These are phyloP conservation scores for Lobosporangium transversale DNA, from an alignment of 192 early-diverging fungal species.

Conservation along the genomic window DNA sequence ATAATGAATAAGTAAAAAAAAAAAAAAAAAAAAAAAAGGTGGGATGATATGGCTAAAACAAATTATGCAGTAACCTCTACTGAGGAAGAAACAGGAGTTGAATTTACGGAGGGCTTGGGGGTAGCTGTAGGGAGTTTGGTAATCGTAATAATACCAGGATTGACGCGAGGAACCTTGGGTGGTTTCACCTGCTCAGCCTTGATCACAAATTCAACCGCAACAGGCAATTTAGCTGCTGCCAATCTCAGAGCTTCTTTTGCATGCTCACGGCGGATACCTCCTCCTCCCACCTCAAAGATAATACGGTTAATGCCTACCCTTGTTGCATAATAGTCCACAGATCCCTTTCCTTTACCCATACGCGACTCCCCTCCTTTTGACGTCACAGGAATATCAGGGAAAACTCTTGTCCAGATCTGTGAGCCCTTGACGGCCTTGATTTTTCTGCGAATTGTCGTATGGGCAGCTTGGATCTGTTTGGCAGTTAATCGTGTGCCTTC, in stretches of 20 bases:
- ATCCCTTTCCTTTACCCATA: conserved; percentile 99
- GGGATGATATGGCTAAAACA: too few species aligned
- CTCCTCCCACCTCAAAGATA: conserved; percentile 85
- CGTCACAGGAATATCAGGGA: conserved; percentile 93
- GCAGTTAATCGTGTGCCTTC: conserved; percentile 85
- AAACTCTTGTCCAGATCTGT: conserved; percentile 85
- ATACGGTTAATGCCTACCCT: conserved; percentile 90
- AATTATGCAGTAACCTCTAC: conserved; percentile 29
- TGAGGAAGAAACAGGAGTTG: conserved; percentile 6
- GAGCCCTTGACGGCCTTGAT: conserved; percentile 90
- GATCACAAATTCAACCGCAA: conserved; percentile 75
- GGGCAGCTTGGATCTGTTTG: conserved; percentile 82
- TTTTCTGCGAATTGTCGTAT: conserved; percentile 77
- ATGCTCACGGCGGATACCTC: conserved; percentile 82
- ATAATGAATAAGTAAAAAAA: too few species aligned
- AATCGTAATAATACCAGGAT: conserved; percentile 38
- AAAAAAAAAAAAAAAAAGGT: too few species aligned
- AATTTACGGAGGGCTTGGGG: neutral
- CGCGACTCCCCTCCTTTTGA: conserved; percentile 90
- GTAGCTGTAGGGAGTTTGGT: neutral
- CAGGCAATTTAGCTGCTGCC: conserved; percentile 70
- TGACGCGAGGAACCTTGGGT: conserved; percentile 34
- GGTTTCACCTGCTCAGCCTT: conserved; percentile 55
- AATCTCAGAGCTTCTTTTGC: conserved; percentile 81
- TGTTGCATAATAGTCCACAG: conserved; percentile 92